Percentiles rank a stretch among this genome's conserved stretches.
These are phyloP conservation scores for Mycena amicta DNA, from an alignment of 768 basidiomycete species.

Conservation along the genomic window DNA sequence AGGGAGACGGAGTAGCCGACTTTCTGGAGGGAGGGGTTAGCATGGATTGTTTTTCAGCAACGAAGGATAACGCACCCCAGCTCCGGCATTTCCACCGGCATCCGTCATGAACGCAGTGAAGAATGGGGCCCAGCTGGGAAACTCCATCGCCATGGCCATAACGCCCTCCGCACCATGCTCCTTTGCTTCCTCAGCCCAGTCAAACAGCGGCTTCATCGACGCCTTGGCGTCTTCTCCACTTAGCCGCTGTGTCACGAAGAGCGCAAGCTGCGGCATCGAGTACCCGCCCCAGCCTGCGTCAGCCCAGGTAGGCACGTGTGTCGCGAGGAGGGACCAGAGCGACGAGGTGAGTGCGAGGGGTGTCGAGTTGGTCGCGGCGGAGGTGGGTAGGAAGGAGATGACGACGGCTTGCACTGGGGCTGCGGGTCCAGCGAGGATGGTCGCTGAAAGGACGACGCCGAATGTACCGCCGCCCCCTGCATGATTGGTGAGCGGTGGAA, in stretches of 20 bases:
- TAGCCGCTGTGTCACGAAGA: constrained; percentile 49
- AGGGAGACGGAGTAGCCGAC: constrained; percentile 43
- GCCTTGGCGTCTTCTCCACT: constrained; percentile 36
- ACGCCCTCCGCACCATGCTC: constrained; percentile 28
- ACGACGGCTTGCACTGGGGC: constrained; percentile 41
- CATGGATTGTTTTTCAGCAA: not conserved
- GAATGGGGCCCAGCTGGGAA: constrained; percentile 44
- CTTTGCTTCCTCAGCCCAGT: constrained; percentile 34
- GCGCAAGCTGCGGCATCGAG: constrained; percentile 37
- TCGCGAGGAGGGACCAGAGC: constrained; percentile 39
- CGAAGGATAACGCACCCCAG: constrained; percentile 36
- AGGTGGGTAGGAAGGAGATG: constrained; percentile 29
- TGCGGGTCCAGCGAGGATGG: constrained; percentile 40
- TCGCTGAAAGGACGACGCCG: constrained; percentile 41
- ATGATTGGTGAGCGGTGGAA: not conserved
- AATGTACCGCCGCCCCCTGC: constrained; percentile 50
- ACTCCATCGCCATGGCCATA: constrained; percentile 37
- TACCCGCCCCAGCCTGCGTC: constrained; percentile 54
- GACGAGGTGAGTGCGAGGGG: constrained; percentile 26
- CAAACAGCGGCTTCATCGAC: constrained; percentile 46
- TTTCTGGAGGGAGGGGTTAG: constrained; percentile 28
- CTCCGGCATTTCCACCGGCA: constrained; percentile 25
- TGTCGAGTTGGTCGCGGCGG: constrained; percentile 13
- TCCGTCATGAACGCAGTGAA: constrained; percentile 40
- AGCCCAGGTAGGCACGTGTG: constrained; percentile 44